A percentile compares a stretch with the other conserved stretches of the same genome.
Conservation (phyloP, 1,284 basidiomycete species). For the Volvariella surrecta region DNA sequence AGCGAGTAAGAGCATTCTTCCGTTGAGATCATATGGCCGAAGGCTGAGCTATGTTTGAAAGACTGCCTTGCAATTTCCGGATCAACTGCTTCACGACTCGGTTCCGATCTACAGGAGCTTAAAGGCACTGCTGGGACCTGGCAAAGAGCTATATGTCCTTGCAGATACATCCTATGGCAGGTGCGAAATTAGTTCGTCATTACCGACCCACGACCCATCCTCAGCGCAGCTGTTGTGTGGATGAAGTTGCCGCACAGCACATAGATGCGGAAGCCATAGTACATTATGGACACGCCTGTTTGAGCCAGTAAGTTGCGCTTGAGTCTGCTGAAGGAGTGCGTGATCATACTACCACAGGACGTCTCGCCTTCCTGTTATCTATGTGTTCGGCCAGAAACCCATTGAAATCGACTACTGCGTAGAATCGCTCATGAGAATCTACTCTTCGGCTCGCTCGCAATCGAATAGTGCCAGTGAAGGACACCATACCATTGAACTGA, state of each 20-base stretch:
- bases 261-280: slow-evolving; percentile 89
- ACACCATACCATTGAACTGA: slow-evolving; percentile 28
- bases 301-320: slow-evolving; percentile 72
- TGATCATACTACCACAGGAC: no score
- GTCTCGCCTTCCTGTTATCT: slow-evolving; percentile 77
- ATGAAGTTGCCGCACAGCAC: slow-evolving; percentile 93
- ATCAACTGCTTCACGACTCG: slow-evolving; percentile 84
- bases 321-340: no score
- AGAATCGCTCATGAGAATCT: slow-evolving; percentile 26
- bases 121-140: slow-evolving; percentile 40
- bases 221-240: slow-evolving; percentile 81
- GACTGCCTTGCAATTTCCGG: slow-evolving; percentile 94
- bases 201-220: slow-evolving; percentile 6
- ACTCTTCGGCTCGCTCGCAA: neutral
- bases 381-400: slow-evolving; percentile 69
- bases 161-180: slow-evolving; percentile 98
- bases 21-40: no score
- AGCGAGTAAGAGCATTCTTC: slow-evolving; percentile 36
- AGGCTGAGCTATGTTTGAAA: slow-evolving; percentile 25
- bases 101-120: slow-evolving; percentile 81
- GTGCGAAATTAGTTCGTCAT: slow-evolving; percentile 32
- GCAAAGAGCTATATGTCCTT: slow-evolving; percentile 75
- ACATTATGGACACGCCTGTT: slow-evolving; percentile 96
- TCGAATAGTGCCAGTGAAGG: slow-evolving; percentile 16
- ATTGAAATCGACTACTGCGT: slow-evolving; percentile 47